Conservation (phyloP, 1,284 basidiomycete genomes). For the Cerrena zonata region DNA sequence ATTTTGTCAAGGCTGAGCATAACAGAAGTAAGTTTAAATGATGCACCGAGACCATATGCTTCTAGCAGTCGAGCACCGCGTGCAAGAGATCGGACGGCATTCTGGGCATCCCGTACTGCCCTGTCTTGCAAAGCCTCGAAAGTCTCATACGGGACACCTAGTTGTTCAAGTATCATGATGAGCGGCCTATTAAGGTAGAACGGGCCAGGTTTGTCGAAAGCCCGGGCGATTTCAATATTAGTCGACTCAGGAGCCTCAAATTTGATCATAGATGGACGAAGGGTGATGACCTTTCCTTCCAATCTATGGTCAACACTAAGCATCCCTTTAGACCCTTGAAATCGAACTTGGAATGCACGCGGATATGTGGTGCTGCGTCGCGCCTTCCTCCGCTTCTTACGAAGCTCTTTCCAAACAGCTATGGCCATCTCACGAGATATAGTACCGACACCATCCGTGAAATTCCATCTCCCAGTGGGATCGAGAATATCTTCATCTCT, state of each 20-base stretch:
- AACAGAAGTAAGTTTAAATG: slow-evolving; percentile 35
- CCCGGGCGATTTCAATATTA: slow-evolving; percentile 64
- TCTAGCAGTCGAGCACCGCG: slow-evolving; percentile 44
- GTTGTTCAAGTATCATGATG: slow-evolving; percentile 60
- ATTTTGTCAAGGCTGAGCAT: slow-evolving; percentile 35
- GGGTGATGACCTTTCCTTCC: slow-evolving; percentile 48
- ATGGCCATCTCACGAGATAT: slow-evolving; percentile 54
- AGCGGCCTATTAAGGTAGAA: slow-evolving; percentile 65
- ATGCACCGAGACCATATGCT: slow-evolving; percentile 35
- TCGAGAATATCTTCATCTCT: slow-evolving; percentile 38
- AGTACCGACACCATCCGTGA: slow-evolving; percentile 69
- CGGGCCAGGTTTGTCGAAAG: slow-evolving; percentile 53
- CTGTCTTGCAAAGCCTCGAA: slow-evolving; percentile 52
- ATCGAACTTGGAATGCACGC: slow-evolving; percentile 53
- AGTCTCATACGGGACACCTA: slow-evolving; percentile 46
- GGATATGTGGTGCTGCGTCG: slow-evolving; percentile 35
- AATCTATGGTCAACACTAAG: slow-evolving; percentile 58
- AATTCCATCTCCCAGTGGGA: slow-evolving; percentile 32
- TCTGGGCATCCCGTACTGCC: slow-evolving; percentile 43
- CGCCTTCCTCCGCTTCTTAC: slow-evolving; percentile 34
- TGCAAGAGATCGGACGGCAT: slow-evolving; percentile 38
- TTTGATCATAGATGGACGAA: slow-evolving; percentile 72
- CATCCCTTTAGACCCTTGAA: slow-evolving; percentile 63
- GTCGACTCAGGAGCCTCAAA: slow-evolving; percentile 50
- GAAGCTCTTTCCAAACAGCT: slow-evolving; percentile 43